Base-by-base conservation (phyloP, 805 yeast species). In the Metschnikowia vanudenii region DNA sequence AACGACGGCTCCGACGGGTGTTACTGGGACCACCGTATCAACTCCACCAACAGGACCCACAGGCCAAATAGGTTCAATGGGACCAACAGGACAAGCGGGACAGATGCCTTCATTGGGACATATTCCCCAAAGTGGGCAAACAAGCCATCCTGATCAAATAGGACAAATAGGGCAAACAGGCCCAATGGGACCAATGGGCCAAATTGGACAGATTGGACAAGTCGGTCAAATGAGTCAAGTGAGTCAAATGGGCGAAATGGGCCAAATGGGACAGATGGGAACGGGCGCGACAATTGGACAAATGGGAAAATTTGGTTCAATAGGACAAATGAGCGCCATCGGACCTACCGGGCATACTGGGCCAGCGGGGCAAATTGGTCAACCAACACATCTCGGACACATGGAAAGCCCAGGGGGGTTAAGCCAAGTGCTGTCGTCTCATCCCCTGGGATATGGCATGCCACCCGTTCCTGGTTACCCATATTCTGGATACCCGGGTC, bases 391-490 rank as follows among this genome's bases (percentile, higher is more conserved):
- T 14, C 17, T 18, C 24, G 39, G 34, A 1, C 28, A 35, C 17
- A 13, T 19, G 8, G 39, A 13, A 12, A n/a, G 20, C 28, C 36
- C 18, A 24, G 14, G 37, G 12, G 30, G 9, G 14, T 19, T 18
- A 10, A 39, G 29, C 9, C 35, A 12, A 5, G 24, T 33, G 28
- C 33, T 38, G 10, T 29, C 32, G 13, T 34, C 16, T 13, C 34
- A n/a, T 18, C 36, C 45, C 12, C 6, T 36, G 16, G 47, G 47
- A 13, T 44, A 24, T 33, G 14, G 30, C 29, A 41, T 39, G 37
- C 33, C 43, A 4, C 10, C 36, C 13, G 36, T 37, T 2, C 35
- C 34, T 4, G 36, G 41, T 6, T 45, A 33, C 39, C 33, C 49
- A 19, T 45, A 42, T 29, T 30, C 30, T 6, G 42, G 35, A 14